Evolutionary conservation across 495 filamentous ascomycete species (phyloP), one percentile per base, ranked within the genome.

Genomic region (Aspergillus coremiiformis): DNA sequence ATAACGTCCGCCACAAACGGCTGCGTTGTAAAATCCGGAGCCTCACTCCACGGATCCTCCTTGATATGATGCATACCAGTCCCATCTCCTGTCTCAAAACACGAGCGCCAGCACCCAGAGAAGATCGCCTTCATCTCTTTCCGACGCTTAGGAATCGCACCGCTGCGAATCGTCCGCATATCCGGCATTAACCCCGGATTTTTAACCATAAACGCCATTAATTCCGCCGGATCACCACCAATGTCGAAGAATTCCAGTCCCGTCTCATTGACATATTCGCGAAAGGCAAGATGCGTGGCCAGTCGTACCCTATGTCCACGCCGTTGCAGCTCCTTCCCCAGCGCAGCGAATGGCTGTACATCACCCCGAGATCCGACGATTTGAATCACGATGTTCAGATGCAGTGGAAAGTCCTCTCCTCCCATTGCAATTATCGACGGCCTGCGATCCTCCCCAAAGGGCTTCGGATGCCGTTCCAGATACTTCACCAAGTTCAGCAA

Each of bases 131-230:
- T 81, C 74, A 91, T 87, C 7, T 79, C 80, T 24, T 75, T 75
- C 20, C 85, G 74, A n/a, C 83, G 73, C 54, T 78, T 75, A 2
- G 74, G 75, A 30, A 92, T 78, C 48, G 87, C 86, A 10, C 87
- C 87, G 35, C 72, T 80, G 39, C 78, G 78, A 17, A 92, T 67
- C 4, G 82, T 76, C 44, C 83, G 75, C 41, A 90, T 72, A 11
- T 80, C 79, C 0, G 87, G 87, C 67, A 90, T 84, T 49, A 93
- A 71, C 1, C 87, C 85, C 11, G 86, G 85, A 65, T 93, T 89
- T 62, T 89, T 88, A 19, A 90, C 86, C 87, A 91, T 90, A 58
- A 87, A 91, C 2, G 84, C 80, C 87, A 93, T 93, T 21, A 93
- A 76, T 58, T 87, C 82, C 1, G 82, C 74, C 14, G 88, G 87